Base-by-base conservation (phyloP, 2,329 filamentous ascomycete species). In the Calonectria pseudoturangicola region DNA sequence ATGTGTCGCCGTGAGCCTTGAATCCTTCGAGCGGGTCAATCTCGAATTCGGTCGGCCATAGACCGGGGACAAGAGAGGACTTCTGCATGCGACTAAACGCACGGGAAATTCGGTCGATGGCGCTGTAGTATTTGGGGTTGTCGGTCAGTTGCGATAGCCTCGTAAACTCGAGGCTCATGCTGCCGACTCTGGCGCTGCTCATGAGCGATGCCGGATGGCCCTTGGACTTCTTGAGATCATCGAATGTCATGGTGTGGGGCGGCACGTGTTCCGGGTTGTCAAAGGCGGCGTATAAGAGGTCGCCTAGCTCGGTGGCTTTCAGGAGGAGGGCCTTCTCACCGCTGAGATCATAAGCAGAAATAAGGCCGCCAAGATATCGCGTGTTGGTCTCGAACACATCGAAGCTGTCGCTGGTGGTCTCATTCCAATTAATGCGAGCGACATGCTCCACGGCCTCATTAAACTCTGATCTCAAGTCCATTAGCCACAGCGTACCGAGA, bases 351-450 rank as follows among this genome's bases (percentile, higher is more conserved):
- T 93, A 93, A 0, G 92, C 92, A 12, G 90, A 89, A 60, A 94
- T 79, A 64, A 93, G 86, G 3, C 92, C 92, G 18, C 92, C 92
- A 0, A 94, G 86, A 79, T 93, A 93, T 41, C 92, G 87, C 71
- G 93, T 93, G 2, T 89, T 93, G 0, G 91, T 93, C 82, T 94
- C 92, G 70, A 93, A 93, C 1, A 93, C 83, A 64, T 92, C 93
- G 73, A 93, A 88, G 25, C 87, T 72, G 7, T 75, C 66, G 3
- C 73, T 74, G 0, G 75, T 81, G 0, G 89, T 89, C 0, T 83
- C 86, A 2, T 88, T 87, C 80, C 92, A 93, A 4, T 80, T 75
- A 68, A 80, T 68, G 5, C 73, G 71, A 4, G 87, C 83, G 6
- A 91, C 87, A 4, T 88, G 89, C 69, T 86, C 83, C 1, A 91